phyloP scores from a whole-genome alignment of 2,329 filamentous ascomycete species.

The Stemphylium lycopersici region DNA sequence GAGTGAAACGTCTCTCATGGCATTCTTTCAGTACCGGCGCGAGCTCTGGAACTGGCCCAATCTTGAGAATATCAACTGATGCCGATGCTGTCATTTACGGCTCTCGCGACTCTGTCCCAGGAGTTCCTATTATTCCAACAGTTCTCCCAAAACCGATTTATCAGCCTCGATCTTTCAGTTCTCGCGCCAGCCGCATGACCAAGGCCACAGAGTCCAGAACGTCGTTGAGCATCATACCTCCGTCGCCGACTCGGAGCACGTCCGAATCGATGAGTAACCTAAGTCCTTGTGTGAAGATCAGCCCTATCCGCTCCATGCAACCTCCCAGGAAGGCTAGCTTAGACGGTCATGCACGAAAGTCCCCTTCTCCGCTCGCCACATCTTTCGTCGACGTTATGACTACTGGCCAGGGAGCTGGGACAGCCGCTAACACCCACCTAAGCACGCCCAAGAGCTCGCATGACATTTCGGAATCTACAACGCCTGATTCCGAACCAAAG shows the following conservation, averaged over 20 bases:
- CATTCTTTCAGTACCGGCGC: conserved; percentile 17
- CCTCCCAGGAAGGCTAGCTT: conserved; percentile 19
- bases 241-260: conserved; percentile 13
- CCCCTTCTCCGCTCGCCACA: neutral
- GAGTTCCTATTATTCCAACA: conserved; percentile 14
- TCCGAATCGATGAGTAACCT: neutral
- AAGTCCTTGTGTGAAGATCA: conserved; percentile 11
- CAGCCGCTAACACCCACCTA: neutral
- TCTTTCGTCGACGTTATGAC: neutral
- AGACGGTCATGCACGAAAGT: neutral
- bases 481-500: neutral
- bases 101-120: conserved; percentile 6
- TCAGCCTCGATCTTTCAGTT: conserved; percentile 14
- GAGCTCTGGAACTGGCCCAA: conserved; percentile 20
- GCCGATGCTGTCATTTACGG: conserved; percentile 35
- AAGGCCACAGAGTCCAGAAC: conserved; percentile 14
- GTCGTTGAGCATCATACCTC: conserved; percentile 8
- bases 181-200: conserved; percentile 17
- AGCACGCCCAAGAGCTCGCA: neutral
- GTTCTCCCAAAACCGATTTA: neutral
- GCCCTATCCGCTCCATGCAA: conserved; percentile 33
- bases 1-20: conserved; percentile 30
- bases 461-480: neutral
- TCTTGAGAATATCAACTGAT: conserved; percentile 30
- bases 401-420: neutral